A percentile compares a stretch with the other conserved stretches of the same genome.
Conservation (phyloP, 768 basidiomycete genomes). For the Rhodocollybia butyracea region DNA sequence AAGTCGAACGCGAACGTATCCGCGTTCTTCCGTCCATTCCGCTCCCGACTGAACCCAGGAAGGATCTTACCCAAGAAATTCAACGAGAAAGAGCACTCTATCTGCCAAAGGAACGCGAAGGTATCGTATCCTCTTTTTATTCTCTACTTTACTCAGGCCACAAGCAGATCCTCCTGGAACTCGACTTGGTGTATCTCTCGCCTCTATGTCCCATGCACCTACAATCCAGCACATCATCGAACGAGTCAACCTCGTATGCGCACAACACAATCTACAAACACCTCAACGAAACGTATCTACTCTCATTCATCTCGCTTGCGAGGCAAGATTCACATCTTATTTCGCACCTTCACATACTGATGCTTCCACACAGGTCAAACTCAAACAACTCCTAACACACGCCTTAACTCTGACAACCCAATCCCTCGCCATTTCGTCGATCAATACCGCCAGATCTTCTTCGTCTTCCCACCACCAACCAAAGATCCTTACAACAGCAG, state of each 20-base stretch:
- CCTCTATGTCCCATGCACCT: slow-evolving; percentile 68
- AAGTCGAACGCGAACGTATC: slow-evolving; percentile 72
- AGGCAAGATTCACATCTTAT: slow-evolving; percentile 38
- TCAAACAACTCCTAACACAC: slow-evolving; percentile 81
- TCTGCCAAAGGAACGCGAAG: slow-evolving; percentile 62
- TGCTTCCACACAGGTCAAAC: slow-evolving; percentile 54
- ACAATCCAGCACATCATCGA: slow-evolving; percentile 77
- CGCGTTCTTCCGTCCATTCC: slow-evolving; percentile 43
- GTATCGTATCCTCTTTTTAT: slow-evolving; percentile 32
- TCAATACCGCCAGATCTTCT: slow-evolving; percentile 56
- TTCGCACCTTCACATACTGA: neutral
- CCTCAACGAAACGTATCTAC: slow-evolving; percentile 64
- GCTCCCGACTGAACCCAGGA: slow-evolving; percentile 42
- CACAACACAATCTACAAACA: slow-evolving; percentile 64
- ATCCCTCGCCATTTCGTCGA: slow-evolving; percentile 75
- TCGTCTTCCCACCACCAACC: slow-evolving; percentile 29
- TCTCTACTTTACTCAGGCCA: neutral
- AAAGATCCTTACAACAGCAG: slow-evolving; percentile 57
- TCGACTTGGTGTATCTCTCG: slow-evolving; percentile 68
- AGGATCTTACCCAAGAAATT: slow-evolving; percentile 59
- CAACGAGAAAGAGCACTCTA: slow-evolving; percentile 65
- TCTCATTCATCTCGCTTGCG: slow-evolving; percentile 74
- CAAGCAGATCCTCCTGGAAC: slow-evolving; percentile 64
- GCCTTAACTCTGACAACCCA: slow-evolving; percentile 74
- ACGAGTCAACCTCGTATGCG: slow-evolving; percentile 76